Evolutionary conservation across 2,329 filamentous ascomycete species (phyloP).

Genomic region (Bipolaris cookei): DNA sequence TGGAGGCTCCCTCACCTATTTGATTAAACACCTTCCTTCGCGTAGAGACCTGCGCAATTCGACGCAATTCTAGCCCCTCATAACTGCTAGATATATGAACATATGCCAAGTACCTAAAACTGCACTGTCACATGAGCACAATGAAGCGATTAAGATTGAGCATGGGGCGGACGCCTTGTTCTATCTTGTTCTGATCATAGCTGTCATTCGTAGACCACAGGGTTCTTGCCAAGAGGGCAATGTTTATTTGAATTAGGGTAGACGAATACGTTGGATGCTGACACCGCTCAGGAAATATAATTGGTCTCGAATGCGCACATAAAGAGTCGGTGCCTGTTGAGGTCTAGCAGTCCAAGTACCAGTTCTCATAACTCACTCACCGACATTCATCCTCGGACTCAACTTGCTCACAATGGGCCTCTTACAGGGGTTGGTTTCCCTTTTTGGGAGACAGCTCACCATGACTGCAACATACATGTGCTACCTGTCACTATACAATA

Average conservation of each 20-base stretch:
- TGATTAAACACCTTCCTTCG: neutral
- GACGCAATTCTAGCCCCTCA: constrained; percentile 3
- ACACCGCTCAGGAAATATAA: neutral
- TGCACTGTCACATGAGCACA: neutral
- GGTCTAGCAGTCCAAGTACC: neutral
- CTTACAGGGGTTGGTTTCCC: constrained; percentile 1
- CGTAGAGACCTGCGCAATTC: constrained; percentile 19
- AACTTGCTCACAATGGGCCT: constrained; percentile 9
- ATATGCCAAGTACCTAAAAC: neutral
- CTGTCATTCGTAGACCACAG: neutral
- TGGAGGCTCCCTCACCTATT: constrained; percentile 1
- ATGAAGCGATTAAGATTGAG: neutral
- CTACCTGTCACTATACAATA: neutral
- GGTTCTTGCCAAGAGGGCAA: neutral
- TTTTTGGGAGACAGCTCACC: neutral
- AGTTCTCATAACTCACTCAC: neutral
- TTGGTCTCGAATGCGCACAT: neutral
- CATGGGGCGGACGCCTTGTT: neutral
- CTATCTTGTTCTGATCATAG: neutral
- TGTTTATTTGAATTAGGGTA: neutral
- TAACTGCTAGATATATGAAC: neutral
- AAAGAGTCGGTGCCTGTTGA: neutral
- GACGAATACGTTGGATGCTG: neutral
- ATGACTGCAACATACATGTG: constrained; percentile 3
- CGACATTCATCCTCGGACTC: neutral